phyloP scores from a whole-genome alignment of 805 yeast species.

The Schizosaccharomyces octosporus region DNA sequence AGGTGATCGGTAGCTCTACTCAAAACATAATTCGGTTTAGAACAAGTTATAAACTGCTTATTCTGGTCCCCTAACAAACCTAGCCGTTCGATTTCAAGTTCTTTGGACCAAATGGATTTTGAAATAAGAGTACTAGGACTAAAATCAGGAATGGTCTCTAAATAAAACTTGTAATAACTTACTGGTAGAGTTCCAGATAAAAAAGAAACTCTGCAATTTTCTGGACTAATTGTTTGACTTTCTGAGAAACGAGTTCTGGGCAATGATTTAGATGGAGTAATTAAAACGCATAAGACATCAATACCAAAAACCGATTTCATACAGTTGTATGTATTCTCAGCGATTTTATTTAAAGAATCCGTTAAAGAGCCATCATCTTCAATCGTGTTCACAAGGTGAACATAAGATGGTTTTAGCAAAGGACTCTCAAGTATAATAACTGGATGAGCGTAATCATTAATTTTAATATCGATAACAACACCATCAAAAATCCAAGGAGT shows the following conservation, averaged over 20 bases:
- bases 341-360: conserved; percentile 22
- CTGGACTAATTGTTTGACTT: conserved; percentile 76
- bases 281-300: conserved; percentile 54
- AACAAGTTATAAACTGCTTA: conserved; percentile 30
- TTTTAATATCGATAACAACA: conserved; percentile 63
- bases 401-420: conserved; percentile 18
- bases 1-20: conserved; percentile 61
- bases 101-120: conserved; percentile 71
- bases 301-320: conserved; percentile 40
- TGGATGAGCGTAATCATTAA: conserved; percentile 59
- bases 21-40: conserved; percentile 16
- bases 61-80: conserved; percentile 14
- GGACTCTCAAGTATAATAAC: conserved; percentile 66
- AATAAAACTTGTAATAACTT: conserved; percentile 55
- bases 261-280: conserved; percentile 54
- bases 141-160: conserved; percentile 33
- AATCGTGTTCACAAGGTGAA: conserved; percentile 4
- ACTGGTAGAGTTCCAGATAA: conserved; percentile 55
- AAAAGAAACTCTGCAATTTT: conserved; percentile 53
- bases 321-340: conserved; percentile 21
- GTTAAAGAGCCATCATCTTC: not conserved
- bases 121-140: conserved; percentile 22
- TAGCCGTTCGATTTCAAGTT: conserved; percentile 8
- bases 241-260: conserved; percentile 72
- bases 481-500: conserved; percentile 70